phyloP scores from a whole-genome alignment of 371 early-diverging fungal genomes.

The Syncephalis fuscata region DNA sequence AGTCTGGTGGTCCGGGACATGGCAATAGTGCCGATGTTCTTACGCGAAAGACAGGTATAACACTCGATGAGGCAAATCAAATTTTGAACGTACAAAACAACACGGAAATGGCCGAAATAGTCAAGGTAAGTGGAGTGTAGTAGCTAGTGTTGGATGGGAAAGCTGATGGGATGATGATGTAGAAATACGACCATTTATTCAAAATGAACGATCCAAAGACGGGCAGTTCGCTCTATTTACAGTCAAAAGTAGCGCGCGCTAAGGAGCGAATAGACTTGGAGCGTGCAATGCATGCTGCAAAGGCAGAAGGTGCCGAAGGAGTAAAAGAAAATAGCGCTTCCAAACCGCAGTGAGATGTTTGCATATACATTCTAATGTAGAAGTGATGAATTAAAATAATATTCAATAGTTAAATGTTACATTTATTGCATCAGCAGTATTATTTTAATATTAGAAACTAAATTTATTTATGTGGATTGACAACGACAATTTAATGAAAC shows the following conservation, averaged over 20 bases:
- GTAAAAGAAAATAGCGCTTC: too few species aligned
- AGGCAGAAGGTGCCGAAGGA: too few species aligned
- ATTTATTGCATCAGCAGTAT: too few species aligned
- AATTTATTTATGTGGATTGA: too few species aligned
- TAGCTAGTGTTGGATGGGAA: not conserved
- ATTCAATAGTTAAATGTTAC: too few species aligned
- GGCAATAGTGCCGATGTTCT: constrained; percentile 44
- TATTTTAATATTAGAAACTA: too few species aligned
- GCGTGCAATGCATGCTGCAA: not conserved
- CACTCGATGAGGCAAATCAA: constrained; percentile 81
- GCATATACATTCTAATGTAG: too few species aligned
- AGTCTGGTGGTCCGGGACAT: constrained; percentile 17
- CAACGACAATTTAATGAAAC: too few species aligned
- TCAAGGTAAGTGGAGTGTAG: constrained; percentile 29
- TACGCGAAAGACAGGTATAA: constrained; percentile 71
- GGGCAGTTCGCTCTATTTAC: constrained; percentile 88
- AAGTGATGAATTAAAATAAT: too few species aligned
- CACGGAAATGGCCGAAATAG: constrained; percentile 45
- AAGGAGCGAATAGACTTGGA: constrained; percentile 11
- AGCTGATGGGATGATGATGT: not conserved
- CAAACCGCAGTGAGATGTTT: too few species aligned
- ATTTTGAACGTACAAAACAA: constrained; percentile 79
- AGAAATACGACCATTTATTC: constrained; percentile 85
- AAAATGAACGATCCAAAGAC: constrained; percentile 67
- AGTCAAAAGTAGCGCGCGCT: constrained; percentile 86